A percentile compares a stretch with the other conserved stretches of the same genome.
Evolutionary conservation across 495 filamentous ascomycete species (phyloP).

Genomic region (Immersiella caudata): DNA sequence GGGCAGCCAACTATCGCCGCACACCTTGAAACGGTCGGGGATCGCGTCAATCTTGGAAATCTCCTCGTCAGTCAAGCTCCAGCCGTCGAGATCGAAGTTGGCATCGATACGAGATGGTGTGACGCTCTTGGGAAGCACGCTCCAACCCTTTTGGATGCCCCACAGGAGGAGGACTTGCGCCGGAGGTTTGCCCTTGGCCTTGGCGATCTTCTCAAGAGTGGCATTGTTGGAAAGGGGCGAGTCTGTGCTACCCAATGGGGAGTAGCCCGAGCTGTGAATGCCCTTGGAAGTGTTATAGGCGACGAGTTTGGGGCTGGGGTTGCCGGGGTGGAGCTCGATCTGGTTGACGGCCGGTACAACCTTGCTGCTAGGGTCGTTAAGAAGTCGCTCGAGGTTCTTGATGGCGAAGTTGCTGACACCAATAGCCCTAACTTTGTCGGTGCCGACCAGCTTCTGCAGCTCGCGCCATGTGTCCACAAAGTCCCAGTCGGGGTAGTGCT

Average conservation of each 20-base stretch:
- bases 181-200: conserved; percentile 66
- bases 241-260: conserved; percentile 61
- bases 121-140: conserved; percentile 72
- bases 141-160: conserved; percentile 73
- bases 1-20: conserved; percentile 69
- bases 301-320: conserved; percentile 77
- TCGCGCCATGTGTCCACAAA: conserved; percentile 83
- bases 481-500: conserved; percentile 65
- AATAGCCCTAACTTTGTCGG: conserved; percentile 79
- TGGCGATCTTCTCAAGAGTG: conserved; percentile 60
- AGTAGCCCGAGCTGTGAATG: conserved; percentile 71
- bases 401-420: conserved; percentile 79
- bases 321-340: conserved; percentile 86
- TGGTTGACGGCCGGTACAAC: conserved; percentile 86
- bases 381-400: conserved; percentile 65
- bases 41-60: conserved; percentile 63
- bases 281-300: conserved; percentile 69
- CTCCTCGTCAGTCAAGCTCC: conserved; percentile 66
- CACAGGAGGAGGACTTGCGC: conserved; percentile 70
- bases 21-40: conserved; percentile 74
- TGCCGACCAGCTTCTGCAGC: conserved; percentile 79
- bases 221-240: conserved; percentile 63
- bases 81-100: conserved; percentile 66
- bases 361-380: conserved; percentile 60
- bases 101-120: conserved; percentile 63